A percentile compares a stretch with the other conserved stretches of the same genome.
These are phyloP conservation scores for Kodamaea anthophila DNA, from an alignment of 1,139 yeast genomes.

Conservation along the genomic window DNA sequence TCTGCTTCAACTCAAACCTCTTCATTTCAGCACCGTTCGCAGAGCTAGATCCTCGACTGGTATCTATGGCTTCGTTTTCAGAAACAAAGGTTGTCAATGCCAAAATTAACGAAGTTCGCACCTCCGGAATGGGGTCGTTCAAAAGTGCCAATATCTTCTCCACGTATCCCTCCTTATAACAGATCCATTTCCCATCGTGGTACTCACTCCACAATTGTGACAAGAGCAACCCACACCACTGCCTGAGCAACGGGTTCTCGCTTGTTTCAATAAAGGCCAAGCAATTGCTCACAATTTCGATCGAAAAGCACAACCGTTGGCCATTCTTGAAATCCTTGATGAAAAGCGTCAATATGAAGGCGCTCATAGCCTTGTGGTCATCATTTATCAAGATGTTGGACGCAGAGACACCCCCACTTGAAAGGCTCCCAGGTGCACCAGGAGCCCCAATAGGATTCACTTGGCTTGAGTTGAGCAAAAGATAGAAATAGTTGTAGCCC, in stretches of 20 bases:
- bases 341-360: constrained; percentile 79
- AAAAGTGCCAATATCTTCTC: constrained; percentile 52
- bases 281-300: constrained; percentile 66
- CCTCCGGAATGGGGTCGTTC: constrained; percentile 92
- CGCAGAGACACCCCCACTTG: constrained; percentile 12
- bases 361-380: constrained; percentile 94
- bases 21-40: constrained; percentile 13
- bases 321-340: constrained; percentile 76
- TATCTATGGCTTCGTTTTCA: constrained; percentile 24
- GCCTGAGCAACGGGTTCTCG: constrained; percentile 80
- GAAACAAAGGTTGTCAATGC: constrained; percentile 71
- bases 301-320: constrained; percentile 70
- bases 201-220: constrained; percentile 73
- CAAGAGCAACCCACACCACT: constrained; percentile 81
- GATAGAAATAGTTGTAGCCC: constrained; percentile 82
- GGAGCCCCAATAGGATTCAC: constrained; percentile 23
- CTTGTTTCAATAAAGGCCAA: constrained; percentile 61
- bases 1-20: constrained; percentile 46
- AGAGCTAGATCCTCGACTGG: constrained; percentile 8
- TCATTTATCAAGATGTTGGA: constrained; percentile 43
- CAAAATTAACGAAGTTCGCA: constrained; percentile 74
- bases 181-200: constrained; percentile 71
- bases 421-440: constrained; percentile 21
- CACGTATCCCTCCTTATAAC: constrained; percentile 60
- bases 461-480: constrained; percentile 48